Evolutionary conservation across 768 basidiomycete species (phyloP).

Genomic region (Arthromyces matolae): DNA sequence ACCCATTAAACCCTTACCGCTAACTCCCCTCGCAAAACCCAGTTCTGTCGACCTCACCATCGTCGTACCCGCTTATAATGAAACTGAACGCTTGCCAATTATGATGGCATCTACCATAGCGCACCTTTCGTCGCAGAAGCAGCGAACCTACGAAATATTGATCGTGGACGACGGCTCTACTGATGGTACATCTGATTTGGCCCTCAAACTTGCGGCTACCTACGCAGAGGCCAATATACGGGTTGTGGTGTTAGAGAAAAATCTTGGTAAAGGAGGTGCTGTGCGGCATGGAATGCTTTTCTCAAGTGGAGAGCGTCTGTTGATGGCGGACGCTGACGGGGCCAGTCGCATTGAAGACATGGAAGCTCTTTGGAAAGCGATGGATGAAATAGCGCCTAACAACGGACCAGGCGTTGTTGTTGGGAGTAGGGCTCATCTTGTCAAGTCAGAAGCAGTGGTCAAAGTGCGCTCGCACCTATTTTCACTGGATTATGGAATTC

Average conservation of each 20-base stretch:
- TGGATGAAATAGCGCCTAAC: constrained; percentile 57
- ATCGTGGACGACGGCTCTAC: constrained; percentile 88
- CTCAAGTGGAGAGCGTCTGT: constrained; percentile 67
- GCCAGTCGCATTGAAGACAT: constrained; percentile 87
- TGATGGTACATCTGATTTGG: constrained; percentile 67
- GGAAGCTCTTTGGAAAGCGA: constrained; percentile 69
- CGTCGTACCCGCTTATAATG: constrained; percentile 91
- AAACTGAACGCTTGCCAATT: constrained; percentile 70
- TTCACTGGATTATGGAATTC: constrained; percentile 1
- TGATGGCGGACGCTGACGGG: constrained; percentile 95
- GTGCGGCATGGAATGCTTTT: constrained; percentile 90
- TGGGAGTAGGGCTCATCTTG: constrained; percentile 90
- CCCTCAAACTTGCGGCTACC: constrained; percentile 59
- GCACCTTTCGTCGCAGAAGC: constrained; percentile 46
- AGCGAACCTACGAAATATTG: constrained; percentile 73
- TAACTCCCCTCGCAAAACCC: constrained; percentile 53
- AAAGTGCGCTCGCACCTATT: constrained; percentile 50
- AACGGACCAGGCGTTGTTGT: constrained; percentile 64
- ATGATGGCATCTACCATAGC: constrained; percentile 80
- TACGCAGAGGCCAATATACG: constrained; percentile 62
- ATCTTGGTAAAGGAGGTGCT: constrained; percentile 90
- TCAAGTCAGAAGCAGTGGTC: constrained; percentile 88
- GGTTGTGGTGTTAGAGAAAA: constrained; percentile 73
- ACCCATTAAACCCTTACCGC: constrained; percentile 48
- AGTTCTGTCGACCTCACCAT: constrained; percentile 70